A percentile compares a stretch with the other conserved stretches of the same genome.
phyloP scores from a whole-genome alignment of 1,139 yeast genomes.

The Pichia sp. region DNA sequence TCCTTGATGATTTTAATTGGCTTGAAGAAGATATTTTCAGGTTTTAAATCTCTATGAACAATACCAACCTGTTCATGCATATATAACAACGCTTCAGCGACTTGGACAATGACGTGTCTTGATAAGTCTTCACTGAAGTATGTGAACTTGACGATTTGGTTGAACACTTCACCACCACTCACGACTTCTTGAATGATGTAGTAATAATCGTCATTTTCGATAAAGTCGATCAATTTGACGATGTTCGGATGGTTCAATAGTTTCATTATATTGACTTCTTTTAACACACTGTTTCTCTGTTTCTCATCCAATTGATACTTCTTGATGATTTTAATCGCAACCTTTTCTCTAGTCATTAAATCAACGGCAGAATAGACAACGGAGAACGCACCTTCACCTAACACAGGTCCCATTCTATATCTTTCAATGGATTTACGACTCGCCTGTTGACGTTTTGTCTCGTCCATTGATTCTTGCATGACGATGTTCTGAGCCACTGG shows the following conservation, averaged over 20 bases:
- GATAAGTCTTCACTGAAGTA: constrained; percentile 86
- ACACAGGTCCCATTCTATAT: constrained; percentile 45
- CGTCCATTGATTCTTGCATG: constrained; percentile 50
- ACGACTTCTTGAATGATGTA: constrained; percentile 83
- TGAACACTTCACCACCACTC: constrained; percentile 76
- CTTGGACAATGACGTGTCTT: constrained; percentile 81
- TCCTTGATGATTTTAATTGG: constrained; percentile 56
- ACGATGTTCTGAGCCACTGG: constrained; percentile 60
- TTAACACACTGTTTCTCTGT: constrained; percentile 61
- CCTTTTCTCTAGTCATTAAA: constrained; percentile 43
- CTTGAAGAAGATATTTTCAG: constrained; percentile 83
- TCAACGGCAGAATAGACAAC: constrained; percentile 75
- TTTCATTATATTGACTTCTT: constrained; percentile 85
- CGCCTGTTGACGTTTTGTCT: constrained; percentile 38
- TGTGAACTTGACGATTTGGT: constrained; percentile 74
- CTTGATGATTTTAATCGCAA: constrained; percentile 84
- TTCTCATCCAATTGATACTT: constrained; percentile 59
- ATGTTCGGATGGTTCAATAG: constrained; percentile 71
- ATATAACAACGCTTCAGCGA: constrained; percentile 78
- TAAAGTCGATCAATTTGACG: constrained; percentile 66
- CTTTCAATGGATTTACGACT: constrained; percentile 49
- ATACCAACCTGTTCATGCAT: constrained; percentile 81
- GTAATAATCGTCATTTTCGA: constrained; percentile 63
- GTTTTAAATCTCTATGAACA: constrained; percentile 94
- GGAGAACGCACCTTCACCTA: constrained; percentile 92